Base-by-base conservation (phyloP, 495 filamentous ascomycete species). In the Xanthoparmelia taractica region DNA sequence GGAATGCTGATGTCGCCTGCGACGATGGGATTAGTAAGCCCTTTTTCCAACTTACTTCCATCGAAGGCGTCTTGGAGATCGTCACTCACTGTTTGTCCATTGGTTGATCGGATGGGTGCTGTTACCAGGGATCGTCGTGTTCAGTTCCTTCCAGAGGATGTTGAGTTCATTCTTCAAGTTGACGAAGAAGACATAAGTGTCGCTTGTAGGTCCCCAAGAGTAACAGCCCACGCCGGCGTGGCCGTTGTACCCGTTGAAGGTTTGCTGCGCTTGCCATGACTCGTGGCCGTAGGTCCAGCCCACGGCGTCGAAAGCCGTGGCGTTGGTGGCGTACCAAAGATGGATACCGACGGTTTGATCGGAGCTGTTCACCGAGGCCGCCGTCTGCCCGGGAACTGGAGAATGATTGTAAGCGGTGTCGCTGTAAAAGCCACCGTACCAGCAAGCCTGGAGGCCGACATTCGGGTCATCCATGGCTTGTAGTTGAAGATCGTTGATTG, bases 371-470 rank as follows among this genome's bases (percentile, higher is more conserved):
- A 68, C 68, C 7, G 64, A 57, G 18, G 38, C 29, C 7, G 23
- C 27, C 18, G 40, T 55, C 48, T 66, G 63, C 0, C 66, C 66
- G 4, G 63, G 66, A 8, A 68, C 66, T 1, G 66, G 66, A 12
- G 54, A 55, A 50, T 68, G 66, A 20, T 68, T 43, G 40, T 68
- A 68, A 3, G 61, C 38, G 15, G 41, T 38, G 31, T 72, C 71
- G 33, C 70, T 71, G 63, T 75, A 74, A 63, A 69, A 73, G 61
- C 67, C 69, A 25, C 71, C 73, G 60, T 74, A 73, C 71, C 72
- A 75, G 61, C 73, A 75, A 15, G 72, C 73, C 65, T 74, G 67
- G 34, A 76, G 65, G 48, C 73, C 73, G 2, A 76, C 73, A 40
- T 60, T 58, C 18, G 66, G 67, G 41, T 64, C 65, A 34, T 71